These are phyloP conservation scores for Hyaloscypha variabilis DNA, from an alignment of 495 filamentous ascomycete genomes.

Conservation along the genomic window DNA sequence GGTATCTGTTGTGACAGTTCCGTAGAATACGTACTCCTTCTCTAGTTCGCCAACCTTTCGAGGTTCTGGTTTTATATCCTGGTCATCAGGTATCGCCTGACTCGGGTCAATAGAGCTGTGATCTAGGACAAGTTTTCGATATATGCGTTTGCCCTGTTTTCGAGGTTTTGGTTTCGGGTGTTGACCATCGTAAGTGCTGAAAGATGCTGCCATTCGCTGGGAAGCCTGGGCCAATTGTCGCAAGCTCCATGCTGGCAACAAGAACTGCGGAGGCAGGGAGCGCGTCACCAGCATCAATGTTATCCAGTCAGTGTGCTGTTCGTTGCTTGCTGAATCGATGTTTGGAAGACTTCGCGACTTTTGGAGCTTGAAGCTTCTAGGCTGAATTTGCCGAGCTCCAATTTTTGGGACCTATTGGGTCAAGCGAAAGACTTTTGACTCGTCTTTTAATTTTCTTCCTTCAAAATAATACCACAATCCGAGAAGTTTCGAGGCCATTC, in stretches of 20 bases:
- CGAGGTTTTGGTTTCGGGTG: background rate
- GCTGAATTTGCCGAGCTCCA: slow-evolving; percentile 20
- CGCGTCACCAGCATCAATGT: slow-evolving; percentile 43
- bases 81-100: background rate
- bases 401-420: slow-evolving; percentile 7
- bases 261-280: slow-evolving; percentile 39
- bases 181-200: background rate
- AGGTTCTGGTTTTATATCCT: background rate
- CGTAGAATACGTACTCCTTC: background rate
- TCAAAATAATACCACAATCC: background rate
- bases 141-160: background rate
- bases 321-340: slow-evolving; percentile 6
- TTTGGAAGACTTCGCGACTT: background rate
- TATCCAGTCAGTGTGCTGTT: slow-evolving; percentile 20
- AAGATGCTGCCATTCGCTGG: slow-evolving; percentile 12
- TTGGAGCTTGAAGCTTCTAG: background rate
- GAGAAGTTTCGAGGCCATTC: background rate
- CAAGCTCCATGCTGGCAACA: slow-evolving; percentile 35
- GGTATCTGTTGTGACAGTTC: background rate
- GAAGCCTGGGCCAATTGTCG: slow-evolving; percentile 30
- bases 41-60: background rate
- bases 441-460: background rate
- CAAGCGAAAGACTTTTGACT: slow-evolving; percentile 11
- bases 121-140: too few species aligned
- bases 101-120: too few species aligned